A percentile compares a stretch with the other conserved stretches of the same genome.
These are phyloP conservation scores for Stereum hirsutum DNA, from an alignment of 1,284 basidiomycete genomes.

Conservation along the genomic window DNA sequence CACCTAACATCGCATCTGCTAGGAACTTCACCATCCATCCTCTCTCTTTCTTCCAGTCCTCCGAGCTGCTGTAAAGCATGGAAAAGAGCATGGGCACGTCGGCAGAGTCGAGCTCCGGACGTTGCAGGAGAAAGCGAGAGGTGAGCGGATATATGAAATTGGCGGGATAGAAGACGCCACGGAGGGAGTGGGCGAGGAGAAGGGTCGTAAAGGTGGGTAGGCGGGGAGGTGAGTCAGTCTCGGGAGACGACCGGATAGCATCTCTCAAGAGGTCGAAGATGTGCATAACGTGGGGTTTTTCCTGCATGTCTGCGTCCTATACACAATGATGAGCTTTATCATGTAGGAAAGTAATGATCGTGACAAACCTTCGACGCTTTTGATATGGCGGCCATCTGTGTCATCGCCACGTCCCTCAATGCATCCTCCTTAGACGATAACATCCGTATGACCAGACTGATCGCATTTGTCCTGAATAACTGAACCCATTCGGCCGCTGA, in stretches of 20 bases:
- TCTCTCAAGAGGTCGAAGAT: slow-evolving; percentile 71
- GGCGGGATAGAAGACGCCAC: slow-evolving; percentile 70
- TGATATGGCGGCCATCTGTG: slow-evolving; percentile 46
- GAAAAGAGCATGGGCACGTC: slow-evolving; percentile 84
- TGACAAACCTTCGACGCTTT: slow-evolving; percentile 43
- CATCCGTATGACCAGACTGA: slow-evolving; percentile 67
- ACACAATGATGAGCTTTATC: no score
- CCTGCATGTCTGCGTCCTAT: slow-evolving; percentile 67
- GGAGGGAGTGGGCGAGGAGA: slow-evolving; percentile 73
- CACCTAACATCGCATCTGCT: slow-evolving; percentile 67
- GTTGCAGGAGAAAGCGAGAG: slow-evolving; percentile 77
- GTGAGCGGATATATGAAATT: slow-evolving; percentile 76
- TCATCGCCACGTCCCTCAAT: slow-evolving; percentile 50
- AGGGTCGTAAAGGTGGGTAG: slow-evolving; percentile 75
- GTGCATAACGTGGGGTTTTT: slow-evolving; percentile 70
- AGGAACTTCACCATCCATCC: slow-evolving; percentile 85
- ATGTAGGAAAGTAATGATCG: neutral
- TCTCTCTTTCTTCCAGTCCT: slow-evolving; percentile 79
- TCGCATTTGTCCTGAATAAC: slow-evolving; percentile 73
- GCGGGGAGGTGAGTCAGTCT: slow-evolving; percentile 30
- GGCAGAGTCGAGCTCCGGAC: slow-evolving; percentile 60
- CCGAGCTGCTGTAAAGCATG: slow-evolving; percentile 75
- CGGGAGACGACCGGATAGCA: slow-evolving; percentile 28
- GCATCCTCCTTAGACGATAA: slow-evolving; percentile 60
- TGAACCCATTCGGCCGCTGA: slow-evolving; percentile 77